A percentile compares a stretch with the other conserved stretches of the same genome.
Evolutionary conservation across 225 moss, liverwort and hornwort genomes (phyloP).

Genomic region (Physcomitrellopsis africana): DNA sequence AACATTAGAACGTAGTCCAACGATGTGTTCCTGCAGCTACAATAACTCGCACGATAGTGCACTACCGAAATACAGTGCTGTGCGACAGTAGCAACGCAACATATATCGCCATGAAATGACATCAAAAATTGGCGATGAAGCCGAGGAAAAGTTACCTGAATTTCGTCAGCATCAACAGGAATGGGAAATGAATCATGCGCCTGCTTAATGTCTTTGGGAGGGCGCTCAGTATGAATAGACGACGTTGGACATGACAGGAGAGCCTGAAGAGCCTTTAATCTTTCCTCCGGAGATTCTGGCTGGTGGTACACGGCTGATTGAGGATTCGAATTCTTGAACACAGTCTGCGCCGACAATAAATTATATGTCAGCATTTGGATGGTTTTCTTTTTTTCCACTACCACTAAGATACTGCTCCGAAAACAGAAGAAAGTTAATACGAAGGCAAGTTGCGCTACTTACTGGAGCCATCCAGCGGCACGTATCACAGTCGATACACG

Average conservation of each 20-base stretch:
- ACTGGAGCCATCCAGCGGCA: conserved; percentile 96
- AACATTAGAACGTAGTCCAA: not conserved
- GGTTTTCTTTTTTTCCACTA: not conserved
- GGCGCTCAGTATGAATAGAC: conserved; percentile 68
- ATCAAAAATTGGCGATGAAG: not conserved
- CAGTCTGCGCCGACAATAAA: conserved; percentile 43
- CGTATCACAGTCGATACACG: conserved; percentile 90
- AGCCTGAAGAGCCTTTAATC: conserved; percentile 74
- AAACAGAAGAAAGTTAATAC: not conserved
- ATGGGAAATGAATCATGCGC: conserved; percentile 75
- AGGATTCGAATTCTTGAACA: conserved; percentile 43
- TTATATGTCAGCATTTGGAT: not conserved
- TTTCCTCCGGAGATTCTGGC: conserved; percentile 67
- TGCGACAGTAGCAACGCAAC: no score
- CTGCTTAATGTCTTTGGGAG: conserved; percentile 65
- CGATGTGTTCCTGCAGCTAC: not conserved
- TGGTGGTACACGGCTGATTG: conserved; percentile 83
- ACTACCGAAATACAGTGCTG: no score
- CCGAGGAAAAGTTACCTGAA: conserved; percentile 33
- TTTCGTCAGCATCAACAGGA: conserved; percentile 47
- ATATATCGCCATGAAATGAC: no score
- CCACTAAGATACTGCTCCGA: not conserved
- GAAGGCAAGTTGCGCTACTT: conserved; percentile 14
- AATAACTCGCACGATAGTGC: not conserved
- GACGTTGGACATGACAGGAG: conserved; percentile 76